Base-by-base conservation (phyloP, 139 green algal species). In the Haematococcus lacustris region DNA sequence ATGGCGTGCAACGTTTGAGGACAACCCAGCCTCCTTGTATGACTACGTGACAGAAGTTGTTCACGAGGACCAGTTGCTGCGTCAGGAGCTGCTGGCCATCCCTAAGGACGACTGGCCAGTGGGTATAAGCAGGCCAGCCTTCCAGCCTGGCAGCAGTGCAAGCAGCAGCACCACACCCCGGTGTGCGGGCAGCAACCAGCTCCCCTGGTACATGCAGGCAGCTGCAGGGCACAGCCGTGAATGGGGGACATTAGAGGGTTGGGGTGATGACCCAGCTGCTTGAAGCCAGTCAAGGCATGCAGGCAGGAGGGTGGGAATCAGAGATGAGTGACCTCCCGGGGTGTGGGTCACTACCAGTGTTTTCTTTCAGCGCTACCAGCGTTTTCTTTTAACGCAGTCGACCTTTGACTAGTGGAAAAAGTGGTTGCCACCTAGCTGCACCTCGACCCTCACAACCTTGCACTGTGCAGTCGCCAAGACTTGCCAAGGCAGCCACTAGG, bases 11-110 rank as follows among this genome's bases (percentile, higher is more conserved):
- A 3, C 34, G 17, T 75, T 79, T 40, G 23, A 30, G 1, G 67
- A 62, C 3, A 47, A 75, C 50, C 74, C 41, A 3, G 68, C 66
- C 41, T 43, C 39, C 0, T 32, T 79, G 38, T 79, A 75, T 50
- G 30, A 62, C 7, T 79, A 79, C 47, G n/a, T n/a, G 70, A 0
- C 28, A 43, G 2, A 66, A 66, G 9, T 51, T 37, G 25, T 39
- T n/a, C 2, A 37, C 50, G 63, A 51, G 63, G 63, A 39, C 33
- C 5, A 35, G n/a, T n/a, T 51, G 38, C 66, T 70, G 38, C 66
- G 63, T 26, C 59, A 78, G 30, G 64, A 53, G 2, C 33, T 39
- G 17, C 30, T 37, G 23, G 35, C 28, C 23, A 35, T 74, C 13
- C n/a, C 38, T 28, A 38, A 65, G 57, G 38, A 47, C 4, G 38